Conservation (phyloP, 129 eudicot genomes). For the Solidago caesia region DNA sequence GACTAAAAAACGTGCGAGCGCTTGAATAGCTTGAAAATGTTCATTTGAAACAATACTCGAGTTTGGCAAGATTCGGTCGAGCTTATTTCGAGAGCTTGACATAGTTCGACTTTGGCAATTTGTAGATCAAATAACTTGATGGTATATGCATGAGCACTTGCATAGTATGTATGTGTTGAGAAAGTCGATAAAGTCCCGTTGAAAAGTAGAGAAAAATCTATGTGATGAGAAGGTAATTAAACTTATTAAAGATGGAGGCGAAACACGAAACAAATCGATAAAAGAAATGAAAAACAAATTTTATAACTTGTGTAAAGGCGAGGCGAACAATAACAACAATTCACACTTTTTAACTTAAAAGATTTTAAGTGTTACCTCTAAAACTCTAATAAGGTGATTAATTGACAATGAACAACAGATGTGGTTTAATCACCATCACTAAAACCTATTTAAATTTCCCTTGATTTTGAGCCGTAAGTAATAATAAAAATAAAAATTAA, state of each 20-base stretch:
- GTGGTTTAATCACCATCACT: slow-evolving; percentile 41
- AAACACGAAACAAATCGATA: background rate
- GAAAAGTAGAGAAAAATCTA: background rate
- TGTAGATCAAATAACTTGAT: too few species aligned
- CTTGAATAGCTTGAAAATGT: too few species aligned
- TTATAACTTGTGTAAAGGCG: slow-evolving; percentile 8
- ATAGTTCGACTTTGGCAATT: too few species aligned
- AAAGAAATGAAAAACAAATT: background rate
- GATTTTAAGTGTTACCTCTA: slow-evolving; percentile 28
- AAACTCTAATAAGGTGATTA: slow-evolving; percentile 30
- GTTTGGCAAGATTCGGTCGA: too few species aligned
- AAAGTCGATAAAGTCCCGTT: too few species aligned
- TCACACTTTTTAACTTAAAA: slow-evolving; percentile 44
- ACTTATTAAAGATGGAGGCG: background rate
- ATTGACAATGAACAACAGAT: slow-evolving; percentile 27
- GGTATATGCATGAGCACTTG: too few species aligned
- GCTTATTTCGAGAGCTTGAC: too few species aligned
- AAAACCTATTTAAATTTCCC: slow-evolving; percentile 38
- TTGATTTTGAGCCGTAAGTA: slow-evolving; percentile 20
- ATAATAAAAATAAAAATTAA: slow-evolving; percentile 8
- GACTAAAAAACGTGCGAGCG: too few species aligned
- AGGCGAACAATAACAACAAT: slow-evolving; percentile 27
- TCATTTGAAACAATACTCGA: too few species aligned
- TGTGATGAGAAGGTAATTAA: background rate
- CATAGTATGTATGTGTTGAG: too few species aligned